Base-by-base conservation (phyloP, 805 yeast genomes). In the Tetrapisispora iriomotensis region DNA sequence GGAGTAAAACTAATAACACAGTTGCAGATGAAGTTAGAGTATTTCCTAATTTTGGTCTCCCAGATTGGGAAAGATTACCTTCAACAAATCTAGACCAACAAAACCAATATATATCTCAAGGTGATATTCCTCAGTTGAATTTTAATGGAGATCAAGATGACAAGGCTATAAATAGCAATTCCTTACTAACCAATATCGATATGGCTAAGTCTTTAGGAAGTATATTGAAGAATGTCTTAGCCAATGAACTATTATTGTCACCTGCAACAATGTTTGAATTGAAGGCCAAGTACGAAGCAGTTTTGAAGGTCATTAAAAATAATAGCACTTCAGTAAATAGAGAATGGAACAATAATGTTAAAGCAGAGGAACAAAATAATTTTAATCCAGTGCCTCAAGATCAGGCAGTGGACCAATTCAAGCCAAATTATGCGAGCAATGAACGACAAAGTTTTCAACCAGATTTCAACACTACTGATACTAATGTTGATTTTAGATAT, bases 161-260 rank as follows among this genome's bases (percentile, higher is more conserved):
- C 17, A 15, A 23, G n/a, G 13, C 22, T 5, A 23, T 18, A 15
- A 15, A 17, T 7, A 36, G 29, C 4, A 37, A 37, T 19, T 38
- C 46, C 4, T 28, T 51, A 18, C 53, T 58, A 29, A 45, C 54
- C 1, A 55, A 50, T 40, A 50, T 57, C 4, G 55, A 54, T 18
- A 49, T 60, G 25, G 62, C 62, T 20, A 57, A 53, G 29, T 51
- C 62, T 4, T 45, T 60, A 39, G 56, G 56, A 1, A 51, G 45
- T 29, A 48, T 60, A 22, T 42, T 60, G 12, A 56, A 54, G 35
- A 58, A 57, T 40, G 43, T 53, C 0, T 60, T 56, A 31, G 43
- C 56, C 7, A 51, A 53, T 27, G 61, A 57, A 25, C 38, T 60
- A 14, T n/a, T 45, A 9, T 39, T 60, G 15, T 58, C 64, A 1